Conservation (phyloP, 306 rosid species). For the Vigna nakashimae region DNA sequence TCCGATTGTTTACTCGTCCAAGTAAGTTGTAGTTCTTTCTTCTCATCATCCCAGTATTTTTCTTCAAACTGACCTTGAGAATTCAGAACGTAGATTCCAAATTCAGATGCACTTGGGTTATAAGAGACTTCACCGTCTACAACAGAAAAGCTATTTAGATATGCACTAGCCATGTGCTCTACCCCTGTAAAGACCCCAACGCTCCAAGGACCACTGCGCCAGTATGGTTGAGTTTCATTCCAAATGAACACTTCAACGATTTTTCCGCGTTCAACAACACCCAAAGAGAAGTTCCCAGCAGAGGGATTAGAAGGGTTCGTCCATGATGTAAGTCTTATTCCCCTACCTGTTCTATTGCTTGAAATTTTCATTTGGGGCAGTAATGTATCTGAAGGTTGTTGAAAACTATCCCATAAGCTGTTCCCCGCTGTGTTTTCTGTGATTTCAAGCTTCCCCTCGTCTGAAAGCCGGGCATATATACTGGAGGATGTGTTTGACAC, state of each 20-base stretch:
- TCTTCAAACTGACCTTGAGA: slow-evolving; percentile 1
- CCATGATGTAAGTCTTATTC: slow-evolving; percentile 37
- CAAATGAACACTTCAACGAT: slow-evolving; percentile 31
- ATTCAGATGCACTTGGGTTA: too few species aligned
- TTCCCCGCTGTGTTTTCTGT: neutral
- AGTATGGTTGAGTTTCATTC: slow-evolving; percentile 35
- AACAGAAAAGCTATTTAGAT: neutral
- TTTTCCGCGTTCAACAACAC: neutral
- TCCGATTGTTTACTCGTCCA: neutral
- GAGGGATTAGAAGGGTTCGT: slow-evolving; percentile 43
- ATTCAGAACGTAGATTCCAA: neutral
- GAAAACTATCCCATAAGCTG: slow-evolving; percentile 49
- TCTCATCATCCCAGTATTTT: neutral
- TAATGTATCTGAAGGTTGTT: slow-evolving; percentile 36
- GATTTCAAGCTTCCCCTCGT: slow-evolving; percentile 48
- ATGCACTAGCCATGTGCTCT: neutral
- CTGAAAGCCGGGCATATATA: slow-evolving; percentile 17
- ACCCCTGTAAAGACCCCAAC: slow-evolving; percentile 34
- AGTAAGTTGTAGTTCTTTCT: neutral
- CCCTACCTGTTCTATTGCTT: neutral
- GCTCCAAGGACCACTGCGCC: slow-evolving; percentile 45
- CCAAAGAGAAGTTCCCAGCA: slow-evolving; percentile 29
- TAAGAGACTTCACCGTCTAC: neutral
- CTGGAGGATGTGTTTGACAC: slow-evolving; percentile 5
- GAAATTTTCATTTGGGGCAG: slow-evolving; percentile 39